Evolutionary conservation across 495 filamentous ascomycete species (phyloP).

Genomic region (Talaromyces thailandensis): DNA sequence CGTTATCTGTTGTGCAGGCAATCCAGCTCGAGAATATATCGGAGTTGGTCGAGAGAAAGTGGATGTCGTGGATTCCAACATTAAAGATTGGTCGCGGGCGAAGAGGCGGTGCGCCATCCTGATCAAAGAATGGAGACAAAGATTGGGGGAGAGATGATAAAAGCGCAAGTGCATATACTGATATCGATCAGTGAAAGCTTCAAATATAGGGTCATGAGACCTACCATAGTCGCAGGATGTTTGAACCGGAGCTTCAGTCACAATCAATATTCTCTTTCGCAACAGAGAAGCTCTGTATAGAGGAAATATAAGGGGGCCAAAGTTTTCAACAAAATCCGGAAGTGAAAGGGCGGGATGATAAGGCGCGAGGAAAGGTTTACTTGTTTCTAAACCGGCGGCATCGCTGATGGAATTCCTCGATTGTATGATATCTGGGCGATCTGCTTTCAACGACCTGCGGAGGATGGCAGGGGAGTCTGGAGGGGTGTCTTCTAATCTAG

Average conservation of each 20-base stretch:
- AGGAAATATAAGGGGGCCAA: constrained; percentile 86
- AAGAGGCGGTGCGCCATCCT: constrained; percentile 34
- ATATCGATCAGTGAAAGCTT: constrained; percentile 7
- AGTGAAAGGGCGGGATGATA: constrained; percentile 84
- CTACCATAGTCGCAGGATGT: constrained; percentile 80
- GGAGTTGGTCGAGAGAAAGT: constrained; percentile 48
- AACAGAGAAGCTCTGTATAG: constrained; percentile 82
- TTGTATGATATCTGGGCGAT: constrained; percentile 19
- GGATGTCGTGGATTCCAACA: constrained; percentile 87
- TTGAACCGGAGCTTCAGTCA: constrained; percentile 77
- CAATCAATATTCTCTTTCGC: constrained; percentile 79
- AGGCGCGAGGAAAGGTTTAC: constrained; percentile 62
- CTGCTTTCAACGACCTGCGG: constrained; percentile 33
- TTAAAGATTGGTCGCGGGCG: constrained; percentile 82
- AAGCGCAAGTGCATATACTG: constrained; percentile 85
- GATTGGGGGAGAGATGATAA: constrained; percentile 67
- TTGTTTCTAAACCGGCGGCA: constrained; percentile 46
- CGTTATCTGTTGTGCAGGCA: constrained; percentile 89
- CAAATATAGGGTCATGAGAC: constrained; percentile 6
- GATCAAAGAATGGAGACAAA: constrained; percentile 50
- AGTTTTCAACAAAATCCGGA: constrained; percentile 62
- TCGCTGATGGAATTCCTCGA: constrained; percentile 34
- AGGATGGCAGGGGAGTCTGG: constrained; percentile 47
- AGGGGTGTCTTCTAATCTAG: constrained; percentile 30
- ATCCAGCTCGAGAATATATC: constrained; percentile 57